phyloP scores from a whole-genome alignment of 2,329 filamentous ascomycete genomes.

The Thelonectria rubi region DNA sequence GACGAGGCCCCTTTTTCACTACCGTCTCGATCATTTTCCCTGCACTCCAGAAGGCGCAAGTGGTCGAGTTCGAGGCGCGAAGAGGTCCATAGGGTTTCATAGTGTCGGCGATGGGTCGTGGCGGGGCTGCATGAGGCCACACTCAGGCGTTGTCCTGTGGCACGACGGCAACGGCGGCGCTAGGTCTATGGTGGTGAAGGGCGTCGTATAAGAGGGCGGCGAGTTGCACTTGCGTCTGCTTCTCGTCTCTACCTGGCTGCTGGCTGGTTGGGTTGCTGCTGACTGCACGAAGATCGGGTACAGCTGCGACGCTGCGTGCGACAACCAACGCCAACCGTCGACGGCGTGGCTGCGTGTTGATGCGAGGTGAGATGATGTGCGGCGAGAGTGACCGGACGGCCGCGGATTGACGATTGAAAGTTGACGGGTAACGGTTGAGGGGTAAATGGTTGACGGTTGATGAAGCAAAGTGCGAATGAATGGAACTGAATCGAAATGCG shows the following conservation, averaged over 20 bases:
- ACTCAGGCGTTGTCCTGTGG: slow-evolving; percentile 24
- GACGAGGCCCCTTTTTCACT: slow-evolving; percentile 25
- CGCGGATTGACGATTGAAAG: neutral
- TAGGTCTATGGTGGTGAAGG: slow-evolving; percentile 3
- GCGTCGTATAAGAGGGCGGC: slow-evolving; percentile 28
- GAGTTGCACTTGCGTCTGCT: slow-evolving; percentile 13
- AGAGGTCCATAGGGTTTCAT: slow-evolving; percentile 4
- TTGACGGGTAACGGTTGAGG: no score
- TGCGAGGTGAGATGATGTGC: slow-evolving; percentile 8
- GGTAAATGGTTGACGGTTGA: slow-evolving; percentile 9
- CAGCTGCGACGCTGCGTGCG: slow-evolving; percentile 20
- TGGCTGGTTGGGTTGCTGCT: slow-evolving; percentile 24
- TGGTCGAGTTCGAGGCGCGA: slow-evolving; percentile 23
- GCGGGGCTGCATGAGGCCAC: slow-evolving; percentile 33
- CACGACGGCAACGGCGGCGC: slow-evolving; percentile 12
- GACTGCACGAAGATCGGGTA: slow-evolving; percentile 22
- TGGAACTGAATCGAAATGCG: no score
- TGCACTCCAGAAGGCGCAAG: slow-evolving; percentile 19
- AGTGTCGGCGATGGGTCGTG: slow-evolving; percentile 32
- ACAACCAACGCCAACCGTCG: slow-evolving; percentile 2
- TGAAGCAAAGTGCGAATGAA: slow-evolving; percentile 14
- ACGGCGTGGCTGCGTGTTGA: slow-evolving; percentile 29
- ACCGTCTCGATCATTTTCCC: slow-evolving; percentile 21
- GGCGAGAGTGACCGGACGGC: neutral
- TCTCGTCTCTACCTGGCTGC: slow-evolving; percentile 16